Percentiles rank a stretch among this genome's conserved stretches.
Evolutionary conservation across 2,329 filamentous ascomycete species (phyloP).

Genomic region (Diaporthe sp.): DNA sequence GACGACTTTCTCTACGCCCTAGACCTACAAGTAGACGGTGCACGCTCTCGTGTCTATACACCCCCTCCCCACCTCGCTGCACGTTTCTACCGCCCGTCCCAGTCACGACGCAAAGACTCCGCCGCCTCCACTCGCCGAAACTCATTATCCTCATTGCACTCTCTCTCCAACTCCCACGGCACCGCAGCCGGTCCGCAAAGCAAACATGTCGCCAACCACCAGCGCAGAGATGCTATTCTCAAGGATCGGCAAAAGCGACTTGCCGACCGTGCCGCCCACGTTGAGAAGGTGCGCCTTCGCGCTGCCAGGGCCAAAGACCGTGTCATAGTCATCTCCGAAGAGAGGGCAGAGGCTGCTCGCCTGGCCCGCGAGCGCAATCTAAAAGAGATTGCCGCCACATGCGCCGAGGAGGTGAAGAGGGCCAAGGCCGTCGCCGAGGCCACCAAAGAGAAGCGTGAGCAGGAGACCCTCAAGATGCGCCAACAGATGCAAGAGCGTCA

Average conservation of each 20-base stretch:
- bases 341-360: constrained; percentile 82
- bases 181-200: constrained; percentile 75
- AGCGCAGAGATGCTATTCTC: constrained; percentile 84
- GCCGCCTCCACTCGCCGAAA: constrained; percentile 85
- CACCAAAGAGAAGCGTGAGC: constrained; percentile 84
- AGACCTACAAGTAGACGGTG: constrained; percentile 36
- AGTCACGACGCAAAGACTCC: constrained; percentile 79
- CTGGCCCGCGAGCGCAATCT: constrained; percentile 84
- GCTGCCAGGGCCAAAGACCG: constrained; percentile 81
- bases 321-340: constrained; percentile 77
- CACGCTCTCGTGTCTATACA: constrained; percentile 61
- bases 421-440: constrained; percentile 87
- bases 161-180: constrained; percentile 73
- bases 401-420: constrained; percentile 85
- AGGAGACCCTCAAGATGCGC: constrained; percentile 77
- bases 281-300: constrained; percentile 84
- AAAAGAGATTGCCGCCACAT: constrained; percentile 84
- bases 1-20: constrained; percentile 41
- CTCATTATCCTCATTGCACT: constrained; percentile 83
- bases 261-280: constrained; percentile 84
- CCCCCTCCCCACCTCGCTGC: constrained; percentile 84
- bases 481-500: constrained; percentile 85
- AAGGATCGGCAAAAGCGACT: constrained; percentile 85
- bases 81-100: constrained; percentile 79
- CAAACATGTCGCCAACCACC: constrained; percentile 83